Percentiles rank a stretch among this genome's conserved stretches.
Conservation (phyloP, 2,329 filamentous ascomycete genomes). For the Trichoderma breve region DNA sequence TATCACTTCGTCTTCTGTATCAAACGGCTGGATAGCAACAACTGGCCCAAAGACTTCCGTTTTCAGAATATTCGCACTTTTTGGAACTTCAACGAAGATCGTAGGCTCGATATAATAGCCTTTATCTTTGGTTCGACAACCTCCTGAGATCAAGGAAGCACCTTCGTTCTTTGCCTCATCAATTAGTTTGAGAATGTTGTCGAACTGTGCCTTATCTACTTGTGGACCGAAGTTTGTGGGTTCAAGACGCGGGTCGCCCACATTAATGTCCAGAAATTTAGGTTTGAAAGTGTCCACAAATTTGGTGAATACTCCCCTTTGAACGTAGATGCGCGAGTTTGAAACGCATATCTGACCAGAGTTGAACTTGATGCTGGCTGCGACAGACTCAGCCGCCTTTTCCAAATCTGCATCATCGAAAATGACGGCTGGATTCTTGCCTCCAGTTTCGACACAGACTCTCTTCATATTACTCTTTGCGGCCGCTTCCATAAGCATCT, state of each 20-base stretch:
- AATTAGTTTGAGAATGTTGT: slow-evolving; percentile 62
- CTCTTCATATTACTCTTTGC: slow-evolving; percentile 55
- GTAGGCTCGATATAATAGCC: slow-evolving; percentile 34
- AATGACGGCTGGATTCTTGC: slow-evolving; percentile 58
- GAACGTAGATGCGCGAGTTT: slow-evolving; percentile 58
- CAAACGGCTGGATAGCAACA: slow-evolving; percentile 28
- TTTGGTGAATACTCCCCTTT: slow-evolving; percentile 53
- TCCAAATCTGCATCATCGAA: slow-evolving; percentile 61
- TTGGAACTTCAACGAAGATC: slow-evolving; percentile 30
- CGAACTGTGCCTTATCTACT: slow-evolving; percentile 63
- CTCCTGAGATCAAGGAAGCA: slow-evolving; percentile 23
- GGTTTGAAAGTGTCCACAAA: slow-evolving; percentile 60
- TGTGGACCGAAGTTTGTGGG: slow-evolving; percentile 36
- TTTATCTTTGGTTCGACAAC: slow-evolving; percentile 16
- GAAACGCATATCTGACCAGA: slow-evolving; percentile 61
- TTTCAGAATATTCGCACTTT: slow-evolving; percentile 28
- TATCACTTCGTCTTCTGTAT: slow-evolving; percentile 30
- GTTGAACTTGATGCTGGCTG: slow-evolving; percentile 46
- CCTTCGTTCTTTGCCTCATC: slow-evolving; percentile 23
- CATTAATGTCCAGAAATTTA: slow-evolving; percentile 46
- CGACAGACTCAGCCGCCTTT: slow-evolving; percentile 54
- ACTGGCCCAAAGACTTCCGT: slow-evolving; percentile 35
- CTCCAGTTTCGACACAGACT: slow-evolving; percentile 58
- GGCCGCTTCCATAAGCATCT: slow-evolving; percentile 66
- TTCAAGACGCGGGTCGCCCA: slow-evolving; percentile 27